phyloP scores from a whole-genome alignment of 257 asterid species.

The Haberlea rhodopensis region DNA sequence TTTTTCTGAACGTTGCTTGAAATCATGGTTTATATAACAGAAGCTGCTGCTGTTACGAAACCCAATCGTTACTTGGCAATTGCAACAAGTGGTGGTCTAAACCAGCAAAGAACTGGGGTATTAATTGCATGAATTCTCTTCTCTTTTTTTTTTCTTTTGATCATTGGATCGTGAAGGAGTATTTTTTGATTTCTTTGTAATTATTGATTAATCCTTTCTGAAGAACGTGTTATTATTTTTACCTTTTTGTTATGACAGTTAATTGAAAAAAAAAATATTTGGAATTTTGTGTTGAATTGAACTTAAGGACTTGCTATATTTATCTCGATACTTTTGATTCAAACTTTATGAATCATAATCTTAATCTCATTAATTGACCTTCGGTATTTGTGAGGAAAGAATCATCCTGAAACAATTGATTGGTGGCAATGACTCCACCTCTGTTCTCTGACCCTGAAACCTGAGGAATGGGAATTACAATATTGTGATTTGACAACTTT shows the following conservation, averaged over 20 bases:
- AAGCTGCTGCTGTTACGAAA: constrained; percentile 50
- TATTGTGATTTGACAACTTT: neutral
- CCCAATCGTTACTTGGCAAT: constrained; percentile 77
- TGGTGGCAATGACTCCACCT: constrained; percentile 6
- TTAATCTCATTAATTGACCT: neutral
- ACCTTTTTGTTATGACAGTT: constrained; percentile 6
- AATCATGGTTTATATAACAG: constrained; percentile 41
- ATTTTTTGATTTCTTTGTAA: constrained; percentile 14
- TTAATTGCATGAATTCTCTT: constrained; percentile 9
- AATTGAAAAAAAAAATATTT: neutral
- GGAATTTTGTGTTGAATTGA: constrained; percentile 2
- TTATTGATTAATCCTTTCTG: constrained; percentile 9
- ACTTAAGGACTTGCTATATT: neutral
- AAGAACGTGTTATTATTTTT: constrained; percentile 6
- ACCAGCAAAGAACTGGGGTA: constrained; percentile 99
- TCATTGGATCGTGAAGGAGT: constrained; percentile 4
- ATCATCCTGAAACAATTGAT: neutral
- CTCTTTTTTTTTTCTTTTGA: neutral
- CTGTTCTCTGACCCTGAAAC: constrained; percentile 1
- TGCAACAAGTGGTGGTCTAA: constrained; percentile 96
- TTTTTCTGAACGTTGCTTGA: constrained; percentile 11
- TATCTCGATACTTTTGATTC: neutral
- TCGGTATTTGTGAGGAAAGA: neutral
- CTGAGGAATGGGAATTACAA: constrained; percentile 3
- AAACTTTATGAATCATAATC: neutral